Evolutionary conservation across 257 asterid genomes (phyloP), one percentile per base, ranked within the genome.

Genomic region (Petunia axillaris): DNA sequence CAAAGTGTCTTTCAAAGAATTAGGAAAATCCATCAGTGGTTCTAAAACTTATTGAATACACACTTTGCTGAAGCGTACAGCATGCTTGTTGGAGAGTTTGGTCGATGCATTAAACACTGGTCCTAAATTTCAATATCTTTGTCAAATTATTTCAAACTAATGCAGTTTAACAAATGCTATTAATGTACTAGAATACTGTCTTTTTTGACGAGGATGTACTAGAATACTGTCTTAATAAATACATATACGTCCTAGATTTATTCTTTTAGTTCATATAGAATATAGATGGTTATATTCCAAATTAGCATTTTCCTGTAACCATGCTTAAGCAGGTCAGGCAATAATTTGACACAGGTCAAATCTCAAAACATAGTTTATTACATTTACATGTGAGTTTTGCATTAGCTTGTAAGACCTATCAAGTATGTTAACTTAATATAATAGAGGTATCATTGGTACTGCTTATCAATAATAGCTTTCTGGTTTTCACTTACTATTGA

Each of bases 211-310:
- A 25, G 25, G 25, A 25, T 25, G 25, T 25, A 25, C 71, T 64
- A 38, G 16, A 11, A 38, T 65, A 38, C 52, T 65, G 11, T 65
- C 13, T 65, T 2, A 48, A 35, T 39, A 39, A 4, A 5, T 39
- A 64, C 5, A 15, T 5, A 64, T 13, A 38, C 16, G n/a, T 64
- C 9, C 6, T 38, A 64, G 11, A 39, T 39, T 38, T 13, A 5
- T 64, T 64, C 71, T 64, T 67, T 67, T 67, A 67, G 37, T 43
- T 43, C 55, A 41, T 68, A 11, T 9, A 68, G 8, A 68, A 41
- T 68, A 11, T 9, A 68, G 8, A 68, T 68, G 57, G 38, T 48
- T 68, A 25, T 46, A 16, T 16, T 68, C 58, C 15, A 68, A 44
- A 68, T 68, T 16, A 25, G 3, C 40, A 16, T 57, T 70, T 70